Conservation (phyloP, 2,329 filamentous ascomycete species). For the Colletotrichum liaoningense region DNA sequence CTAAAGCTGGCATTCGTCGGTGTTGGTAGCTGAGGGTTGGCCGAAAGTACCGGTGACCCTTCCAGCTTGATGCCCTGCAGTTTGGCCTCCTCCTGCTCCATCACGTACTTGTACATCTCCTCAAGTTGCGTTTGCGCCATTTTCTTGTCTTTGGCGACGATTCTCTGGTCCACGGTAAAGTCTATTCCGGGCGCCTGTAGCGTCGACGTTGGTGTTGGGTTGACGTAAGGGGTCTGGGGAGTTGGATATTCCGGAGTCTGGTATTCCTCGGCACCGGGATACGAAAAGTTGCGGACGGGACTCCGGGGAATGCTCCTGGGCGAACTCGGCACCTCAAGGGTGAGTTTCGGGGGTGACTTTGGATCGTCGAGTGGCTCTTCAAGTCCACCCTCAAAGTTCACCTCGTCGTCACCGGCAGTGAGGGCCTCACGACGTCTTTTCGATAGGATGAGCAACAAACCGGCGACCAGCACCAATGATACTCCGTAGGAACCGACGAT, state of each 20-base stretch:
- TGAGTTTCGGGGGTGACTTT: slow-evolving; percentile 40
- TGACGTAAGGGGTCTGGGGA: slow-evolving; percentile 53
- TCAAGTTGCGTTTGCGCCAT: slow-evolving; percentile 87
- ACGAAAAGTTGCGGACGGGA: slow-evolving; percentile 61
- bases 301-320: slow-evolving; percentile 39
- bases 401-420: slow-evolving; percentile 63
- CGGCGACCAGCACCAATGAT: slow-evolving; percentile 79
- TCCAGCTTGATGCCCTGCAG: slow-evolving; percentile 64
- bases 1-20: slow-evolving; percentile 47
- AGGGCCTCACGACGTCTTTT: slow-evolving; percentile 66
- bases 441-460: slow-evolving; percentile 70
- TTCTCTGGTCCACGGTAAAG: slow-evolving; percentile 78
- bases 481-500: slow-evolving; percentile 87
- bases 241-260: slow-evolving; percentile 46
- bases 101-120: slow-evolving; percentile 89
- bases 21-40: slow-evolving; percentile 39
- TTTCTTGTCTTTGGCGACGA: slow-evolving; percentile 79
- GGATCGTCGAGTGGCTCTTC: slow-evolving; percentile 39
- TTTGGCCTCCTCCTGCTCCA: slow-evolving; percentile 85
- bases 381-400: slow-evolving; percentile 47
- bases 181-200: slow-evolving; percentile 69
- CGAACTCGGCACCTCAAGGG: slow-evolving; percentile 37
- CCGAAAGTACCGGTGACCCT: slow-evolving; percentile 49
- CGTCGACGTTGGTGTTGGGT: slow-evolving; percentile 59
- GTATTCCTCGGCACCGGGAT: slow-evolving; percentile 55